phyloP scores from a whole-genome alignment of 208 protist species.

The Acanthamoeba divionensis region DNA sequence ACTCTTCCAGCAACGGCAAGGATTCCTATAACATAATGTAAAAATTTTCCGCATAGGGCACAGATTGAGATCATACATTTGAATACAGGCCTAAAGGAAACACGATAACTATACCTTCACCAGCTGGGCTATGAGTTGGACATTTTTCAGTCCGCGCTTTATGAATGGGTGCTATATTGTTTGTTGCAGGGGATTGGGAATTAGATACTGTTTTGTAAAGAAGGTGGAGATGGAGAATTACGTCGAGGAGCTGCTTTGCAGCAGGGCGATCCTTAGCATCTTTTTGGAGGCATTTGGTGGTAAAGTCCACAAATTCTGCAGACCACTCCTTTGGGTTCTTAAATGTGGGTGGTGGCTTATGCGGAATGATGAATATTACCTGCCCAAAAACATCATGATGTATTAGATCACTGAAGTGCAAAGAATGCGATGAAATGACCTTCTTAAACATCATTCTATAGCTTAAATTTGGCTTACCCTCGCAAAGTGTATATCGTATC shows the following conservation, averaged over 20 bases:
- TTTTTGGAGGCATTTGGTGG: constrained; percentile 78
- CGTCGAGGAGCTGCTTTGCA: constrained; percentile 72
- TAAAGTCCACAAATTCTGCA: constrained; percentile 77
- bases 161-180: constrained; percentile 11
- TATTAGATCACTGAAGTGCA: neutral
- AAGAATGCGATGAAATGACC: neutral
- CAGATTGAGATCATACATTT: too few relatives aligned
- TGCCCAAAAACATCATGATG: constrained; percentile 67
- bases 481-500: constrained; percentile 71
- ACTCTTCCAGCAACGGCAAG: neutral
- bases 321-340: constrained; percentile 67
- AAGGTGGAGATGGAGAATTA: neutral
- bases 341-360: constrained; percentile 71
- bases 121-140: neutral
- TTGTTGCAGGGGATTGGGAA: neutral
- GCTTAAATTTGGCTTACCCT: too few relatives aligned
- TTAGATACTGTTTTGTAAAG: neutral
- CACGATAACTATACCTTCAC: too few relatives aligned
- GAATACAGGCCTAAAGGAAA: too few relatives aligned
- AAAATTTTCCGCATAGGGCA: too few relatives aligned
- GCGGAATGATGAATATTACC: constrained; percentile 83
- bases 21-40: too few relatives aligned
- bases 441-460: neutral
- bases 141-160: neutral
- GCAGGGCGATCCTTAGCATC: constrained; percentile 74